phyloP scores from a whole-genome alignment of 805 yeast species.

The Pichia gijzeniarum region DNA sequence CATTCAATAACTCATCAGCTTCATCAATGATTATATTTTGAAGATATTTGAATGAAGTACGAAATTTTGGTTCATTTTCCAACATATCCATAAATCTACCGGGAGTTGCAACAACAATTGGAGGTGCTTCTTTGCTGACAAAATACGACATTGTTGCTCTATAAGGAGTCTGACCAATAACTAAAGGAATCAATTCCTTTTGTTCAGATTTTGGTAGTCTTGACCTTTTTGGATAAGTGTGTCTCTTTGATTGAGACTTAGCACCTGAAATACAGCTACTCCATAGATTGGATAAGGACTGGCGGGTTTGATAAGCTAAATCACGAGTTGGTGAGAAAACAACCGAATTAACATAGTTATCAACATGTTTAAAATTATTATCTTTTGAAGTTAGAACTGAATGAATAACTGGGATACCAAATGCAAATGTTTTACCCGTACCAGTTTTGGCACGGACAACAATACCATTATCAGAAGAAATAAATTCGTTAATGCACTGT shows the following conservation, averaged over 20 bases:
- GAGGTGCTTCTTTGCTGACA: slow-evolving; percentile 33
- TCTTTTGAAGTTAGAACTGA: slow-evolving; percentile 31
- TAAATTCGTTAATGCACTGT: slow-evolving; percentile 50
- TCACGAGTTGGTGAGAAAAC: slow-evolving; percentile 89
- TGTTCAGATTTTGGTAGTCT: slow-evolving; percentile 3
- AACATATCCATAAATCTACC: slow-evolving; percentile 72
- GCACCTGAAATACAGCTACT: slow-evolving; percentile 10
- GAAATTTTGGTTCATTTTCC: slow-evolving; percentile 37
- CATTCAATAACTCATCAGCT: slow-evolving; percentile 82
- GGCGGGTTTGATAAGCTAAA: slow-evolving; percentile 74
- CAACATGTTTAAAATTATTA: slow-evolving; percentile 20
- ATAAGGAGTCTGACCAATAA: slow-evolving; percentile 34
- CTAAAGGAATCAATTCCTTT: slow-evolving; percentile 34
- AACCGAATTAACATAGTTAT: slow-evolving; percentile 46
- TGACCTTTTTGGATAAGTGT: not conserved
- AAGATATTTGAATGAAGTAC: slow-evolving; percentile 44
- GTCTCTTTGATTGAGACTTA: slow-evolving; percentile 15
- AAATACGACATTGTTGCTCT: slow-evolving; percentile 14
- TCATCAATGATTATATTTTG: slow-evolving; percentile 76
- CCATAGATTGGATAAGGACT: slow-evolving; percentile 48
- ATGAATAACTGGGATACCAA: slow-evolving; percentile 73
- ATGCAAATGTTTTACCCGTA: slow-evolving; percentile 90
- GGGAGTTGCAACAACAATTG: slow-evolving; percentile 81
- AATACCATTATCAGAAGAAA: slow-evolving; percentile 49
- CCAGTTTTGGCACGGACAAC: slow-evolving; percentile 93